Conservation (phyloP, 2,329 filamentous ascomycete species). For the Elsinoe batatas region DNA sequence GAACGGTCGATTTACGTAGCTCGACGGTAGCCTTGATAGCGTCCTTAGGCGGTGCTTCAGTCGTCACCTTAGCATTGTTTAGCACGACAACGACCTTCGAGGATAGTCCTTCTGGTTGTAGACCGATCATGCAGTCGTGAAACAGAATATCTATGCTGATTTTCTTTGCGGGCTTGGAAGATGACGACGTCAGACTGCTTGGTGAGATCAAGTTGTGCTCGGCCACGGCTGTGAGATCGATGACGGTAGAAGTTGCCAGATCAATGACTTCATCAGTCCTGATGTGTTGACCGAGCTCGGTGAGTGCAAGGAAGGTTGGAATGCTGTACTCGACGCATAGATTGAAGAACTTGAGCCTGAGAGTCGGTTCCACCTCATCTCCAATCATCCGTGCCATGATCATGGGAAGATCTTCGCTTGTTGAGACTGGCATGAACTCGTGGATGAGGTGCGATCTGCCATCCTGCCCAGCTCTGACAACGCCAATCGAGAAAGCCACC, state of each 20-base stretch:
- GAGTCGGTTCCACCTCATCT: constrained; percentile 83
- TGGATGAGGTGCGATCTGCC: constrained; percentile 61
- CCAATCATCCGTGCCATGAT: constrained; percentile 85
- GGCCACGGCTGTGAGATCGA: constrained; percentile 19
- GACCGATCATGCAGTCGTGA: constrained; percentile 68
- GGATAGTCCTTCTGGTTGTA: constrained; percentile 66
- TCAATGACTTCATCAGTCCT: constrained; percentile 54
- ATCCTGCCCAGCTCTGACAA: constrained; percentile 54
- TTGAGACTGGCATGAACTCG: constrained; percentile 40
- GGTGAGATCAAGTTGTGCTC: constrained; percentile 4
- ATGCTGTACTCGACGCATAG: constrained; percentile 82
- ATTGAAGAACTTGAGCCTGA: constrained; percentile 82
- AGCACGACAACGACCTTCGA: constrained; percentile 74
- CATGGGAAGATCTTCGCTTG: constrained; percentile 47
- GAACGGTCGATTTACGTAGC: constrained; percentile 69
- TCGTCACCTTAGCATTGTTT: constrained; percentile 64
- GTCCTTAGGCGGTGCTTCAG: constrained; percentile 54
- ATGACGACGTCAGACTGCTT: background rate
- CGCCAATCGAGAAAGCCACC: constrained; percentile 63
- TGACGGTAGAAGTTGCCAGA: constrained; percentile 64
- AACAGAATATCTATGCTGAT: constrained; percentile 64
- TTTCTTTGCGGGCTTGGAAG: constrained; percentile 23
- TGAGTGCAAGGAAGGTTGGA: constrained; percentile 67
- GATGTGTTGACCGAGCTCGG: constrained; percentile 52
- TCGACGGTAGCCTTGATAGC: constrained; percentile 56